phyloP scores from a whole-genome alignment of 257 asterid species.

The Gentiana macrophylla region DNA sequence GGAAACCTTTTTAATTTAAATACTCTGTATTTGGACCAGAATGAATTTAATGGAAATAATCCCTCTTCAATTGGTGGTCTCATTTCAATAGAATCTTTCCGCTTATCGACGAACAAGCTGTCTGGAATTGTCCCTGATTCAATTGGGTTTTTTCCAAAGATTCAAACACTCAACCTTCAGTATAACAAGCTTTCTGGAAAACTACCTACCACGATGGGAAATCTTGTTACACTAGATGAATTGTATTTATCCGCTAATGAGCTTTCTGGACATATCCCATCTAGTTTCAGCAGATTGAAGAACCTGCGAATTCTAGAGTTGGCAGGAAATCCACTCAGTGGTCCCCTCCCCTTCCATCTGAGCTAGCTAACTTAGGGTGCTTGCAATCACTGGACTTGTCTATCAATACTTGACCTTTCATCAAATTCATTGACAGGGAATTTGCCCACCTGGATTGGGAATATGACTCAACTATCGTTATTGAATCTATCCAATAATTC shows the following conservation, averaged over 20 bases:
- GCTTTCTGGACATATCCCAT: conserved; percentile 42
- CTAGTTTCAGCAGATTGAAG: conserved; percentile 38
- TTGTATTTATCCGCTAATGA: conserved; percentile 29
- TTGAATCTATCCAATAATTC: conserved; percentile 51
- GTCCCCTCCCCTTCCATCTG: conserved; percentile 33
- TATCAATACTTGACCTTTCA: conserved; percentile 51
- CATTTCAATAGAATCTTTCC: too few relatives aligned
- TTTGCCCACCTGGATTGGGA: conserved; percentile 55
- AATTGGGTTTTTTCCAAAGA: too few relatives aligned
- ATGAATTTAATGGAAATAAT: too few relatives aligned
- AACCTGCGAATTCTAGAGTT: conserved; percentile 30
- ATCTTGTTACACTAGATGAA: too few relatives aligned
- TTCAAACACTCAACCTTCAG: too few relatives aligned
- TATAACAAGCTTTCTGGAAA: too few relatives aligned
- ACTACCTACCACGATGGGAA: too few relatives aligned
- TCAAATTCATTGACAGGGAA: conserved; percentile 42
- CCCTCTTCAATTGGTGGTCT: too few relatives aligned
- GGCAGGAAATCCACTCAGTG: conserved; percentile 37
- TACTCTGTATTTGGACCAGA: too few relatives aligned
- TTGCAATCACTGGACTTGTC: conserved; percentile 43
- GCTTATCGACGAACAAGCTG: too few relatives aligned
- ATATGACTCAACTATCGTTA: conserved; percentile 36
- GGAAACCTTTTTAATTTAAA: too few relatives aligned
- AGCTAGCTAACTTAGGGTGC: conserved; percentile 21
- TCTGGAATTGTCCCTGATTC: too few relatives aligned